Evolutionary conservation across 2,329 filamentous ascomycete genomes (phyloP).

Genomic region (Trichoderma citrinoviride): DNA sequence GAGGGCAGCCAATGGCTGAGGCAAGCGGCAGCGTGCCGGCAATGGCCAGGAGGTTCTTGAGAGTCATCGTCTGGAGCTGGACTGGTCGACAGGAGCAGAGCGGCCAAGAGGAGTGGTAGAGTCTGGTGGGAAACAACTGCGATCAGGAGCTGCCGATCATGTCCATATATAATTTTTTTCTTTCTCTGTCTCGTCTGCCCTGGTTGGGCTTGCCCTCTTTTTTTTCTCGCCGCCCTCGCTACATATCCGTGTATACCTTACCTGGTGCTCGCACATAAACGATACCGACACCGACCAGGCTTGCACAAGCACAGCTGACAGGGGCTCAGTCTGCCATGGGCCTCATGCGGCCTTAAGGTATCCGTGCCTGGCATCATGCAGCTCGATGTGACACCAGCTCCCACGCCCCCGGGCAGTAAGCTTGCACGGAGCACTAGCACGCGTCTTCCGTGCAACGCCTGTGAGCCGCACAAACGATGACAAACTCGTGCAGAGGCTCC

Average conservation of each 20-base stretch:
- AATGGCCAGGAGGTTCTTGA: constrained; percentile 20
- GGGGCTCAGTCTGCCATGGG: not conserved
- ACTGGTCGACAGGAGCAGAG: not conserved
- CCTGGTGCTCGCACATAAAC: too few relatives aligned
- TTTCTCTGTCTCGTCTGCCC: not conserved
- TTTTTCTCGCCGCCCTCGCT: not conserved
- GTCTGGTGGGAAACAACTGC: not conserved
- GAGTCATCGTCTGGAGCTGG: constrained; percentile 17
- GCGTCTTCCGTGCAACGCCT: not conserved
- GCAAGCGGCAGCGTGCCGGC: constrained; percentile 21
- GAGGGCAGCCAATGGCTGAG: constrained; percentile 16
- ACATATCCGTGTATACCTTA: not conserved
- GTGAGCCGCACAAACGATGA: not conserved
- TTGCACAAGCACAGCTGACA: not conserved
- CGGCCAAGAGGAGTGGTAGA: not conserved
- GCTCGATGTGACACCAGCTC: constrained; percentile 11
- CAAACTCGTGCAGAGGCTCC: constrained; percentile 3
- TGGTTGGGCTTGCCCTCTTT: not conserved
- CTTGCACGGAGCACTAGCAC: not conserved
- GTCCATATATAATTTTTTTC: constrained; percentile 16
- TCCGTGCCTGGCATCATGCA: constrained; percentile 17
- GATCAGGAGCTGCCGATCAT: not conserved
- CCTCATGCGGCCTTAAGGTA: constrained; percentile 7
- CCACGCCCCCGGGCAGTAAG: not conserved
- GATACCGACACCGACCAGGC: too few relatives aligned